A percentile compares a stretch with the other conserved stretches of the same genome.
Evolutionary conservation across 306 rosid species (phyloP).

Genomic region (Fagus crenata): DNA sequence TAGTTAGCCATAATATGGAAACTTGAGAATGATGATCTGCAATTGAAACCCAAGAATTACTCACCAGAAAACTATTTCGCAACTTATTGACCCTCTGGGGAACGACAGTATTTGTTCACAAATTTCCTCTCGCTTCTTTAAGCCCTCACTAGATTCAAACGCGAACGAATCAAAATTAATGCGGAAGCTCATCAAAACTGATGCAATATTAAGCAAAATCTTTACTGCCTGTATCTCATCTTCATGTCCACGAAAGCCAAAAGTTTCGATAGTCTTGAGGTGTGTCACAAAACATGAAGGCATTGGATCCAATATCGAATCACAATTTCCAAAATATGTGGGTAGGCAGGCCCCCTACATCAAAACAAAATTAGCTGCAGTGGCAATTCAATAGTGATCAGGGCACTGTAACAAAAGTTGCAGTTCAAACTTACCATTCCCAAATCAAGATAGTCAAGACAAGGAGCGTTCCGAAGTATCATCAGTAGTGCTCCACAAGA

Average conservation of each 20-base stretch:
- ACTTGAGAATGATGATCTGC: too few relatives aligned
- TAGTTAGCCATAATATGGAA: too few relatives aligned
- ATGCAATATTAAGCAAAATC: background rate
- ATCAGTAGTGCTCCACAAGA: background rate
- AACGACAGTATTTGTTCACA: background rate
- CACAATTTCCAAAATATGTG: background rate
- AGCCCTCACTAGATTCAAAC: background rate
- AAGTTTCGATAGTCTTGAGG: background rate
- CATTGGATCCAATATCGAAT: background rate
- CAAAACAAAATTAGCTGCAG: background rate
- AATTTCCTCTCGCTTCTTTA: background rate
- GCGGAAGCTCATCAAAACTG: background rate
- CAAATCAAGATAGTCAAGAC: background rate
- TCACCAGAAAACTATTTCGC: background rate
- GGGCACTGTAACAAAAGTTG: background rate
- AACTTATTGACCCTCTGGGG: slow-evolving; percentile 4
- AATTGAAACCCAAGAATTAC: too few relatives aligned
- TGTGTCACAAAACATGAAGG: background rate
- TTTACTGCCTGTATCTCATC: background rate
- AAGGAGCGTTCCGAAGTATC: background rate
- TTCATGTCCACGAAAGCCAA: background rate
- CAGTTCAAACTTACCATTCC: background rate
- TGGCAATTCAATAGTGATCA: background rate
- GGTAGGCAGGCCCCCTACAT: background rate
- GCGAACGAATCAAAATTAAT: background rate